Percentiles rank a stretch among this genome's conserved stretches.
Evolutionary conservation across 208 protist species (phyloP).

Genomic region (Polymyxa betae): DNA sequence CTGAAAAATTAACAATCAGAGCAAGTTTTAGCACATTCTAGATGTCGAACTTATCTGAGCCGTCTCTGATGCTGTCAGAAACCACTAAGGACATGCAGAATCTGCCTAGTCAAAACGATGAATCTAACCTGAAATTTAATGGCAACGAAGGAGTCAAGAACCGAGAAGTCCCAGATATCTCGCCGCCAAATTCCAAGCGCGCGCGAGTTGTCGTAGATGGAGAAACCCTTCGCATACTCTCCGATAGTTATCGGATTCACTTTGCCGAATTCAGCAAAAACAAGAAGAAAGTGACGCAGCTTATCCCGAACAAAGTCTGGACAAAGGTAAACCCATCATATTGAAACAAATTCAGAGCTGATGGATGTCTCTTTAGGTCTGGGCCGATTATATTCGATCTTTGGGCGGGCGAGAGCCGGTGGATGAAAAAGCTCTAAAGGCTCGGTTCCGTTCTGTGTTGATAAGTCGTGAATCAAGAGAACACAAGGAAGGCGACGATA

Average conservation of each 20-base stretch:
- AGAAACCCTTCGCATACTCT: not conserved
- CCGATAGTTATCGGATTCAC: not conserved
- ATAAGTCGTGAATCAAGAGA: not conserved
- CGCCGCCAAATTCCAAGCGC: not conserved
- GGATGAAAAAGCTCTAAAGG: conserved; percentile 1
- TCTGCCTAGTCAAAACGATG: too few relatives aligned
- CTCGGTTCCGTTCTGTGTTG: not conserved
- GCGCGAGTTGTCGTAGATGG: not conserved
- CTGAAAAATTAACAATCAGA: too few relatives aligned
- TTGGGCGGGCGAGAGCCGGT: not conserved
- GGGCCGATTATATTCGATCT: not conserved
- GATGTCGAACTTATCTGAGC: too few relatives aligned
- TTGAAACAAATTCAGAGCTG: not conserved
- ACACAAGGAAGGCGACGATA: not conserved
- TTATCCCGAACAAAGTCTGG: conserved; percentile 34
- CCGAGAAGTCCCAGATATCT: too few relatives aligned
- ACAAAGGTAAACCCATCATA: conserved; percentile 18
- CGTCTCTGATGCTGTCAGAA: too few relatives aligned
- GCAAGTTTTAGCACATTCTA: too few relatives aligned
- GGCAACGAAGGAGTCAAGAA: too few relatives aligned
- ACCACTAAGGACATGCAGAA: too few relatives aligned
- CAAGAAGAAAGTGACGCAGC: conserved; percentile 47
- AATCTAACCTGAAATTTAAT: too few relatives aligned
- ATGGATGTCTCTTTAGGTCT: not conserved
- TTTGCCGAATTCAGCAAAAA: not conserved